Evolutionary conservation across 208 protist genomes (phyloP), one percentile per base, ranked within the genome.

Genomic region (Kentomonas sorsogonicus): DNA sequence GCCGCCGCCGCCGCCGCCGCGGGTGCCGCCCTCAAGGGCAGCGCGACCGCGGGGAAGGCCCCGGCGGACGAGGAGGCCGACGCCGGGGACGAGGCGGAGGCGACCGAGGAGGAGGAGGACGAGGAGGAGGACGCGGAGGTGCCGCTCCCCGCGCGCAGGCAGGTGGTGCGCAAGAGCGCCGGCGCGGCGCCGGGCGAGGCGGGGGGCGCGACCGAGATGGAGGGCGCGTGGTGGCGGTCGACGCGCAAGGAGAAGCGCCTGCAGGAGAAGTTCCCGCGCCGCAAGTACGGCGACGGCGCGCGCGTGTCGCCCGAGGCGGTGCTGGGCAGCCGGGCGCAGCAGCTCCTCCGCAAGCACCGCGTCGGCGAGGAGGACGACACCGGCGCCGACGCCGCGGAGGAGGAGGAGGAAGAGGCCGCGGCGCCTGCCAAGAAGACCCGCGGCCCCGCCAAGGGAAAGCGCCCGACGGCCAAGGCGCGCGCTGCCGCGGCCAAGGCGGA

Each of bases 161-260:
- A 54, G 48, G 26, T 3, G 11, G 18, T 29, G 3, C 3, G 3
- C 27, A 10, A n/a, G n/a, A n/a, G n/a, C 20, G 43, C 31, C 27
- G 53, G 47, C 11, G 29, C 22, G 27, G 31, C 43, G 22, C 1
- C 66, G 11, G 4, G 44, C 25, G 34, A 10, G 26, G 41, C 38
- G 39, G 33, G 13, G 6, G 36, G 23, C 56, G 47, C 27, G 36
- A 9, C n/a, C n/a, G n/a, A n/a, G n/a, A n/a, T n/a, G n/a, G n/a
- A n/a, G 11, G 67, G 68, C 27, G 77, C 76, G 48, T 92, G 85
- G 82, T 92, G 85, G 82, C 79, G 69, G 45, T 74, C 81, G 2
- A 72, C 73, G 13, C 61, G 70, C 50, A 68, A 83, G 2, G 85
- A 92, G 40, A 73, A 72, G 31, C 59, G 71, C 13, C 20, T 86